These are phyloP conservation scores for Debaryomyces castellii DNA, from an alignment of 805 yeast species.

Conservation along the genomic window DNA sequence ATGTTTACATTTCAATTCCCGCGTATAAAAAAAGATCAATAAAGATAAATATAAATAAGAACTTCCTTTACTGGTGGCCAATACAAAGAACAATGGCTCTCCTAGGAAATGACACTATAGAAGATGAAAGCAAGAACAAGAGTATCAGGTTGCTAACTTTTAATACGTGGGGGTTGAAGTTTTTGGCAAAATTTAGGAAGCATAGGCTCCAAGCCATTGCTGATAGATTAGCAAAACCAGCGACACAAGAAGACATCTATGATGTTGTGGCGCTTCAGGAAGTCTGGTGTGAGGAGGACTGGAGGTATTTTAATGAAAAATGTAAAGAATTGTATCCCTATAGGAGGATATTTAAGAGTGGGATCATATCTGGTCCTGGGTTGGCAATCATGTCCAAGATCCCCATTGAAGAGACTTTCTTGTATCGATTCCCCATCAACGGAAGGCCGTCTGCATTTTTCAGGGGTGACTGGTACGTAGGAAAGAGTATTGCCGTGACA, in stretches of 20 bases:
- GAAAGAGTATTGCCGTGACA: slow-evolving; percentile 82
- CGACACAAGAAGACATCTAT: slow-evolving; percentile 42
- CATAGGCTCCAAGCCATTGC: slow-evolving; percentile 76
- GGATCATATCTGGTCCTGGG: slow-evolving; percentile 92
- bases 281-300: slow-evolving; percentile 85
- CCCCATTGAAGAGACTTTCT: slow-evolving; percentile 76
- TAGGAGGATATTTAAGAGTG: slow-evolving; percentile 71
- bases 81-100: background rate
- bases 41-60: background rate
- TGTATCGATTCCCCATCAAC: slow-evolving; percentile 85
- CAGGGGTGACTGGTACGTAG: slow-evolving; percentile 97
- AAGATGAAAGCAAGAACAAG: background rate
- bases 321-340: slow-evolving; percentile 57
- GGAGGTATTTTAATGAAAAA: slow-evolving; percentile 56
- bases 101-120: background rate
- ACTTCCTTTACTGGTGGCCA: background rate
- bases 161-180: slow-evolving; percentile 89
- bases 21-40: background rate
- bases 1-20: background rate
- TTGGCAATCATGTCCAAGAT: slow-evolving; percentile 78
- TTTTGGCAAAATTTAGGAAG: slow-evolving; percentile 67
- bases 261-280: slow-evolving; percentile 95
- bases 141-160: slow-evolving; percentile 58
- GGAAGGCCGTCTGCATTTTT: slow-evolving; percentile 92
- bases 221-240: slow-evolving; percentile 46